These are phyloP conservation scores for Mycena olivaceomarginata DNA, from an alignment of 768 basidiomycete genomes.

Conservation along the genomic window DNA sequence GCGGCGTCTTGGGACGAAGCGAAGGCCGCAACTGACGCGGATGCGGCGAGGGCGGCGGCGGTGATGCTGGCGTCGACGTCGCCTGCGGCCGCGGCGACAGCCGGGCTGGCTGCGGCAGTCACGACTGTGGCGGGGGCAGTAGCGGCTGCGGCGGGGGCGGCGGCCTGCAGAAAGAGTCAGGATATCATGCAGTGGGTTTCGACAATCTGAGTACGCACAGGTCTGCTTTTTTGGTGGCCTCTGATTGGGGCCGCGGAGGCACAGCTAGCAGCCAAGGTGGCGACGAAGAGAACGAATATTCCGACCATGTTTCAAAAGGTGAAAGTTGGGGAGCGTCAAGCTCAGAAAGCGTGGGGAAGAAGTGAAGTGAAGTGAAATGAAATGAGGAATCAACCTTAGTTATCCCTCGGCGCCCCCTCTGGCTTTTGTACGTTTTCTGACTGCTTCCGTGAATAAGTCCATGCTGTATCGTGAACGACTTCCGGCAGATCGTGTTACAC, in stretches of 20 bases:
- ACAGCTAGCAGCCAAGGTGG: slow-evolving; percentile 2
- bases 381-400: slow-evolving; percentile 12
- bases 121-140: slow-evolving; percentile 1
- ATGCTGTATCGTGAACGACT: slow-evolving; percentile 10
- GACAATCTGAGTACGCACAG: slow-evolving; percentile 3
- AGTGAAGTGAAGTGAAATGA: slow-evolving; percentile 7
- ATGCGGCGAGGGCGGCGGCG: slow-evolving; percentile 11
- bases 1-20: slow-evolving; percentile 10
- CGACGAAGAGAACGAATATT: slow-evolving; percentile 1
- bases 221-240: slow-evolving; percentile 5
- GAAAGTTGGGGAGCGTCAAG: slow-evolving; percentile 7
- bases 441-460: slow-evolving; percentile 3
- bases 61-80: slow-evolving; percentile 8
- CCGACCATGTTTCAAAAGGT: slow-evolving; percentile 8
- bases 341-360: neutral
- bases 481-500: slow-evolving; percentile 2
- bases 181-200: slow-evolving; percentile 3
- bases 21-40: slow-evolving; percentile 1
- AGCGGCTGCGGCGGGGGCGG: slow-evolving; percentile 5
- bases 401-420: slow-evolving; percentile 1
- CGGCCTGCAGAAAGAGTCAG: slow-evolving; percentile 8
- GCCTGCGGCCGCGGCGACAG: slow-evolving; percentile 1
- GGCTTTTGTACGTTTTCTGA: slow-evolving; percentile 9
- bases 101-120: neutral
- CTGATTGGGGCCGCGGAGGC: slow-evolving; percentile 7